phyloP scores from a whole-genome alignment of 805 yeast genomes.

The Candida silvatica region DNA sequence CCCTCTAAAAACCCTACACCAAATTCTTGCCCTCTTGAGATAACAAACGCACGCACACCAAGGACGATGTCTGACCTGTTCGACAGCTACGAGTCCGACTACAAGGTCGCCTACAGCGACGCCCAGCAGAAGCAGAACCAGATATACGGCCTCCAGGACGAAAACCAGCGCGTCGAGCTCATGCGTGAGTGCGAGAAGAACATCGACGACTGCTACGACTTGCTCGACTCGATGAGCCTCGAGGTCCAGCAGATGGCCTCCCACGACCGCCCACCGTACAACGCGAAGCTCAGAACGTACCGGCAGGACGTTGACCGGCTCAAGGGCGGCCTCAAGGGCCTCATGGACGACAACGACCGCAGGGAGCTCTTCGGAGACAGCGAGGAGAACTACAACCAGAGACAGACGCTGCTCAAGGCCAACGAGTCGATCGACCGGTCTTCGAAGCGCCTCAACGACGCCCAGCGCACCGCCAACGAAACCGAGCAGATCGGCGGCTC shows the following conservation, averaged over 20 bases:
- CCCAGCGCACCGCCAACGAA: constrained; percentile 85
- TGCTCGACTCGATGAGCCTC: constrained; percentile 77
- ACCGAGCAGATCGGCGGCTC: constrained; percentile 90
- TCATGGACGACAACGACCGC: constrained; percentile 66
- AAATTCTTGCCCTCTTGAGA: too few relatives aligned
- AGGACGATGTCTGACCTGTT: constrained; percentile 42
- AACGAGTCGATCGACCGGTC: constrained; percentile 77
- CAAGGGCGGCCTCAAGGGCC: constrained; percentile 44
- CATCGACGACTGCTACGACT: constrained; percentile 74
- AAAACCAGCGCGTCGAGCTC: constrained; percentile 42
- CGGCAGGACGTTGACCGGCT: constrained; percentile 47
- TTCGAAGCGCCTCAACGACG: constrained; percentile 74
- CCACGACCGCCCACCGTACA: constrained; percentile 56
- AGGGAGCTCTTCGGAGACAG: constrained; percentile 59
- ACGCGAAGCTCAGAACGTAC: constrained; percentile 70
- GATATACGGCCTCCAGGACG: constrained; percentile 35
- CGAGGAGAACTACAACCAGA: constrained; percentile 47
- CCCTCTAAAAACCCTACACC: too few relatives aligned
- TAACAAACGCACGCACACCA: too few relatives aligned
- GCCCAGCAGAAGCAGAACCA: constrained; percentile 57
- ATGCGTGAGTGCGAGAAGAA: constrained; percentile 55
- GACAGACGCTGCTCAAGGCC: constrained; percentile 71
- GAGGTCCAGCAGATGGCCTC: constrained; percentile 86
- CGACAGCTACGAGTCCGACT: constrained; percentile 60
- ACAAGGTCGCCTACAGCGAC: constrained; percentile 60